Evolutionary conservation across 257 asterid species (phyloP).

Genomic region (Solanum pinnatisectum): DNA sequence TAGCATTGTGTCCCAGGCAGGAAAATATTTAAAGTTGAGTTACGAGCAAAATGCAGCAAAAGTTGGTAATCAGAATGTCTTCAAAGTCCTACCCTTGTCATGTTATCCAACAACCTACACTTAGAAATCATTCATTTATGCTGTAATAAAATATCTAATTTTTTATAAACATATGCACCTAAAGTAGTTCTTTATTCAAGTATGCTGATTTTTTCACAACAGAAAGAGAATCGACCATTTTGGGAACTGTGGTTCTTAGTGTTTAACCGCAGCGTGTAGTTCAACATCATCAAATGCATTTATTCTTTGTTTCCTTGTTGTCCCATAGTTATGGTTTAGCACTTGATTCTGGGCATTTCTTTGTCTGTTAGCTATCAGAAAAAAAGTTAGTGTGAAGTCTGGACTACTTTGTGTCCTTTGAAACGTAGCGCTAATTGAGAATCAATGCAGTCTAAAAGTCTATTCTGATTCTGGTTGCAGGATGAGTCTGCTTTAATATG

Average conservation of each 20-base stretch:
- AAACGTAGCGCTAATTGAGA: not conserved
- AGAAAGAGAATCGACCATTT: not conserved
- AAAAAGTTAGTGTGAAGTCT: not conserved
- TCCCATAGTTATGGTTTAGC: not conserved
- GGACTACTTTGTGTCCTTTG: not conserved
- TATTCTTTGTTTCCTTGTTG: not conserved
- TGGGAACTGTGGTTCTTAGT: not conserved
- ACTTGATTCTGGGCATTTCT: not conserved
- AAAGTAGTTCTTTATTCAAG: not conserved
- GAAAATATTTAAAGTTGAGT: not conserved
- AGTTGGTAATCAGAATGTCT: not conserved
- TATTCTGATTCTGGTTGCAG: slow-evolving; percentile 26
- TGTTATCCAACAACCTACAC: not conserved
- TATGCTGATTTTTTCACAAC: not conserved
- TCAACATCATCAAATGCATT: not conserved
- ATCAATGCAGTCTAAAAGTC: not conserved
- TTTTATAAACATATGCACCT: not conserved
- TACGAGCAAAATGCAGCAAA: not conserved
- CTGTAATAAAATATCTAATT: not conserved
- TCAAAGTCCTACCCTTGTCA: not conserved
- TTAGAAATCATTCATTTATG: not conserved
- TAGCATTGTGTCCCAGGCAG: not conserved
- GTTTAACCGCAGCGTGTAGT: not conserved
- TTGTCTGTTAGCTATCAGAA: not conserved
- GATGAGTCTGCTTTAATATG: slow-evolving; percentile 91